Evolutionary conservation across 139 green algal species (phyloP), one percentile per base, ranked within the genome.

Genomic region (Tetratostichococcus sp.): DNA sequence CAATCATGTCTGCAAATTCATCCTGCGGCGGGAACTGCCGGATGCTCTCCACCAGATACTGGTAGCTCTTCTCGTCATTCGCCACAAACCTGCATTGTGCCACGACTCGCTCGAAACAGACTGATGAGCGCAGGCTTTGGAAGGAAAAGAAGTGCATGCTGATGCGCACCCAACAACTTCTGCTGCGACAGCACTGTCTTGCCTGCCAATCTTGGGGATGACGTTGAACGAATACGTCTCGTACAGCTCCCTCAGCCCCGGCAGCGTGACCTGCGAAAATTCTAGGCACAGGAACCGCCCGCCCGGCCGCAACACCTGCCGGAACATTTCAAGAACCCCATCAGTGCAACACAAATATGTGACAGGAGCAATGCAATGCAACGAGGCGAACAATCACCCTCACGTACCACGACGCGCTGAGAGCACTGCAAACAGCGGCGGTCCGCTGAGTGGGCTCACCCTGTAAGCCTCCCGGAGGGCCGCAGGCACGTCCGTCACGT

Each of bases 31-130:
- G 95, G 79, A 99, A 99, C 75, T 92, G 86, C 39, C 95, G 80
- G 58, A 99, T 99, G 88, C 86, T 95, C 75, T 99, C 96, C 65
- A 99, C 96, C 35, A 99, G 85, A 80, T 99, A 99, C 82, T 95
- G 88, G 84, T 99, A 99, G 70, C 84, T 93, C 4, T 77, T 85
- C 1, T 77, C 79, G 77, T 99, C 96, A 34, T 84, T 80, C 1
- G 95, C 94, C 59, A 99, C 88, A 21, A 94, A 66, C 32, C 81
- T 85, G 75, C 65, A 75, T 0, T 4, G 16, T 11, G 39, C n/a
- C n/a, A n/a, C n/a, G n/a, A n/a, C n/a, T n/a, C n/a, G n/a, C n/a
- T n/a, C n/a, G n/a, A n/a, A n/a, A n/a, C n/a, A n/a, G n/a, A n/a
- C n/a, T n/a, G n/a, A n/a, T 50, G 39, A 11, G 39, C 39, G 39